Base-by-base conservation (phyloP, 805 yeast species). In the Wickerhamiella azyma region DNA sequence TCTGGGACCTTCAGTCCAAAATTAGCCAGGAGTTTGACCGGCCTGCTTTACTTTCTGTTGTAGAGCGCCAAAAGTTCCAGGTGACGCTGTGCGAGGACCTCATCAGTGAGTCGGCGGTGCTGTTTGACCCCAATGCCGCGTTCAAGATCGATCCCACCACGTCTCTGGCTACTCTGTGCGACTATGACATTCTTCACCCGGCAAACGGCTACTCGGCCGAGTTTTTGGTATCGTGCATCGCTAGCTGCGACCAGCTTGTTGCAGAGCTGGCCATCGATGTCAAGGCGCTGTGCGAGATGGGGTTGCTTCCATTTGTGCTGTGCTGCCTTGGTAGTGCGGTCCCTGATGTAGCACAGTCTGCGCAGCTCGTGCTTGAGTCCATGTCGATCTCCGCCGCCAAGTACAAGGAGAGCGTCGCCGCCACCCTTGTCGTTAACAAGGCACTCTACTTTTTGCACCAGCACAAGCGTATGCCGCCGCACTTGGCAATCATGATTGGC, bases 1-100 rank as follows among this genome's bases (percentile, higher is more conserved):
- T 71, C 38, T 83, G 94, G 94, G 86, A 81, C 43, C 71, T 79
- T 43, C 56, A 57, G 5, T 58, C 37, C 68, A 35, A 36, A 69
- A 43, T n/a, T 62, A 71, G n/a, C 63, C 65, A 45, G 54, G 66
- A 68, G 42, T 66, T 66, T 49, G 68, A 69, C 53, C 32, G 41
- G 9, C 54, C 53, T 6, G 53, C 56, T 2, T 24, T 55, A 26
- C 29, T 54, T 7, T 21, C 21, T 9, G 30, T 41, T n/a, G 33
- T 43, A 10, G 33, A 45, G n/a, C 37, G 41, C 13, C 29, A 21
- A 13, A 32, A 37, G 6, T 3, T 55, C 18, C 50, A 39, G 21
- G 53, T 55, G 8, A 55, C 58, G 2, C 45, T 56, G 2, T 57
- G 54, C 37, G 54, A 53, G 32, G 43, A 43, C 39, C 45, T 50